Evolutionary conservation across 768 basidiomycete genomes (phyloP), one percentile per base, ranked within the genome.

Genomic region (Lyophyllum decastes): DNA sequence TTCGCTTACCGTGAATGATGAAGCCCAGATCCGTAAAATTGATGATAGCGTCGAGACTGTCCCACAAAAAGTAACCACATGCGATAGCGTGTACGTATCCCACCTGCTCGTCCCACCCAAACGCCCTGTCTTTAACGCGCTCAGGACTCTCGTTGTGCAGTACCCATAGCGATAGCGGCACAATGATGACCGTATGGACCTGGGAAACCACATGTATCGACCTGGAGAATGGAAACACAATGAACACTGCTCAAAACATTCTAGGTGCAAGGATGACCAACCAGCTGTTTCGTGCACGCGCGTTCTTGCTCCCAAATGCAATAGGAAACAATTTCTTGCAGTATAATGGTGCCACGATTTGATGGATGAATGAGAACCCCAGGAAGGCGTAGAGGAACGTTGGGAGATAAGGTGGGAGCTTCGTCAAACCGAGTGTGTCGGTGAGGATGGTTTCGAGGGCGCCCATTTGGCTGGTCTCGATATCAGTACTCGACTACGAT

Each of bases 1-100:
- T 33, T 4, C 64, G 53, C 76, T 47, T 64, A 75, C 92, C 94
- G 65, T 96, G 94, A 16, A 88, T 61, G 1, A 94, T 83, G 62
- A 94, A 94, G 8, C 90, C 92, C 4, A 85, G 49, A 55, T 90
- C 87, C 49, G 81, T 78, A 63, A 82, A 89, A 69, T 92, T 86
- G 51, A 88, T 52, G 22, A 87, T 71, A 7, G 86, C 82, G 70
- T 93, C 90, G 25, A 91, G 56, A 0, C 81, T 79, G 66, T 96
- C 94, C 94, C 94, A 96, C 19, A 94, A 61, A 69, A 96, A 95
- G 66, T 88, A 89, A 89, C 88, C 93, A 49, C 80, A 79, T 27
- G 90, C 85, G 48, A 96, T 79, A 22, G 89, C 89, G 62, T 84
- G 76, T 2, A 88, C 73, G 46, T 81, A 75, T 21, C 85, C 88